A percentile compares a stretch with the other conserved stretches of the same genome.
Conservation (phyloP, 495 filamentous ascomycete genomes). For the Annulohypoxylon maeteangense region DNA sequence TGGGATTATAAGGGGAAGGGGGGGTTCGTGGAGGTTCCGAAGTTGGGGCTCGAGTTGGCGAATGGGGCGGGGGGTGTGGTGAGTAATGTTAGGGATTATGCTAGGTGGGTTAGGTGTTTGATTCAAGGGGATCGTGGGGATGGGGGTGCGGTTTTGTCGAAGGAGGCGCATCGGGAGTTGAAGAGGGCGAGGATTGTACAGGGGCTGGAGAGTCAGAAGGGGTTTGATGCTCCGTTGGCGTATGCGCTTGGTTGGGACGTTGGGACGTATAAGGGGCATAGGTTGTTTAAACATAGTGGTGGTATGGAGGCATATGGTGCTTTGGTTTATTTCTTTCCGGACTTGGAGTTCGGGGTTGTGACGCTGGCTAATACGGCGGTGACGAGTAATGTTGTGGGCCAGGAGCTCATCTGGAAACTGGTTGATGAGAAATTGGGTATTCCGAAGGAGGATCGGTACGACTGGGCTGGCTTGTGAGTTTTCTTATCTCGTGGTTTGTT, state of each 20-base stretch:
- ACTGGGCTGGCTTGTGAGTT: conserved; percentile 46
- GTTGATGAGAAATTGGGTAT: conserved; percentile 54
- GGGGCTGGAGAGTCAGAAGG: conserved; percentile 3
- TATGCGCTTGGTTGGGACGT: conserved; percentile 62
- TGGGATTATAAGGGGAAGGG: conserved; percentile 39
- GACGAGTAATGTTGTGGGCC: conserved; percentile 44
- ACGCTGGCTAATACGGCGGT: conserved; percentile 58
- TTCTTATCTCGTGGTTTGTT: not conserved
- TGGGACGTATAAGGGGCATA: conserved; percentile 55
- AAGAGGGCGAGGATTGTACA: conserved; percentile 51
- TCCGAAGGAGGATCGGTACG: conserved; percentile 43
- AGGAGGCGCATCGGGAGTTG: conserved; percentile 52
- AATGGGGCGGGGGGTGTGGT: conserved; percentile 63
- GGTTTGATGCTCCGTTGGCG: conserved; percentile 39
- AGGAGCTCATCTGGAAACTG: conserved; percentile 52
- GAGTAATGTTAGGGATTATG: conserved; percentile 64
- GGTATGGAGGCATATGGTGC: conserved; percentile 59
- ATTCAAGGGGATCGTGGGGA: conserved; percentile 29
- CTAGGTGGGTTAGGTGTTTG: conserved; percentile 57
- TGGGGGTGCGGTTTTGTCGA: conserved; percentile 44
- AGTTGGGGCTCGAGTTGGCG: conserved; percentile 40
- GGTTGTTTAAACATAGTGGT: conserved; percentile 57
- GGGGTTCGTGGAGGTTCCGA: conserved; percentile 36
- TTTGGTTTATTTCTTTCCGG: conserved; percentile 59
- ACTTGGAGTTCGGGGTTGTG: conserved; percentile 56